Percentiles rank a stretch among this genome's conserved stretches.
Conservation (phyloP, 2,329 filamentous ascomycete genomes). For the Grosmannia serpens region DNA sequence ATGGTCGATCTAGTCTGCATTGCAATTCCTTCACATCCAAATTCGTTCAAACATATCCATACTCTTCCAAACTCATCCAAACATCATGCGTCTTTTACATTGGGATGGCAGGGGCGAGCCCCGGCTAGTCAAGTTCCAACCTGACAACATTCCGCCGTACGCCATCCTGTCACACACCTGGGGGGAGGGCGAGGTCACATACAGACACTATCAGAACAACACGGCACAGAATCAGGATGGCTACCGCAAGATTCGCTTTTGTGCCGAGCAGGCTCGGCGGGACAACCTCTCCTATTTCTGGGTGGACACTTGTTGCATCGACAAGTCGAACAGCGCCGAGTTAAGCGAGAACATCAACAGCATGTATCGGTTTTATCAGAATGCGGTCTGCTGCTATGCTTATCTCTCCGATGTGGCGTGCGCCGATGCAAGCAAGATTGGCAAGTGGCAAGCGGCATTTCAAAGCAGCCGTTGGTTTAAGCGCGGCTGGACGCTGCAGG, state of each 20-base stretch:
- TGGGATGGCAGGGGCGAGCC: not conserved
- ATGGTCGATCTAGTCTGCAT: not conserved
- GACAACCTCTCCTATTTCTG: not conserved
- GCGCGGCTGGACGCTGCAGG: not conserved
- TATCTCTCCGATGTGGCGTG: not conserved
- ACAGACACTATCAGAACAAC: not conserved
- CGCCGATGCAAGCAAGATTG: not conserved
- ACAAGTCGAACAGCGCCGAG: not conserved
- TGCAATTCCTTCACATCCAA: not conserved
- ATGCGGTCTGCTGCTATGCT: not conserved
- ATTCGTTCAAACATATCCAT: too few species aligned
- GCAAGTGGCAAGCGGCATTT: not conserved
- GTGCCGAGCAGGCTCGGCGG: not conserved
- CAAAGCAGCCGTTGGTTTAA: not conserved
- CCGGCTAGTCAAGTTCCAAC: not conserved
- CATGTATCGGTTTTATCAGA: not conserved
- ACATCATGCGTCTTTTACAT: not conserved
- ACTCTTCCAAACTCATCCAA: too few species aligned
- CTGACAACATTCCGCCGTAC: not conserved
- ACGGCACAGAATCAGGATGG: not conserved
- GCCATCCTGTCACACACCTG: not conserved
- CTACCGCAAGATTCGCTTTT: not conserved
- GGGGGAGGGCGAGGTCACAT: not conserved
- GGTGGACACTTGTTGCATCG: not conserved
- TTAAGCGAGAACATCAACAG: not conserved